phyloP scores from a whole-genome alignment of 176 grass and related monocot species.

The Musa itinerans region DNA sequence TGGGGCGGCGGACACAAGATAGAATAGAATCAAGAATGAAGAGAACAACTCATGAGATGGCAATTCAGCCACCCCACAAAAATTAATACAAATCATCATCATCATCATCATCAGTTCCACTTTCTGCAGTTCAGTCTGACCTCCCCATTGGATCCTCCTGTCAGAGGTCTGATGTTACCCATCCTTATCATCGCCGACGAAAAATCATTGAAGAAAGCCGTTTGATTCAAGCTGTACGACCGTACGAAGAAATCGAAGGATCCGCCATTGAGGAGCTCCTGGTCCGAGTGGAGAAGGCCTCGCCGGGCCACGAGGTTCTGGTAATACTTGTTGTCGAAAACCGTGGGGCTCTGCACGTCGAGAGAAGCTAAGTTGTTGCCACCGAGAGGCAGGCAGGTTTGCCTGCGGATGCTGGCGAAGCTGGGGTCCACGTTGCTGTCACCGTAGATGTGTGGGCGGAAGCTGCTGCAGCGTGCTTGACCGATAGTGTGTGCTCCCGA shows the following conservation, averaged over 20 bases:
- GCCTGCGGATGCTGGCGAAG: not conserved
- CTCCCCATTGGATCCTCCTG: not conserved
- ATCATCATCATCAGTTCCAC: not conserved
- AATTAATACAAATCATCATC: too few relatives aligned
- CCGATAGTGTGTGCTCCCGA: conserved; percentile 64
- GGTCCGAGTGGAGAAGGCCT: not conserved
- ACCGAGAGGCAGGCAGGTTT: not conserved
- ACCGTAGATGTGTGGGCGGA: conserved; percentile 42
- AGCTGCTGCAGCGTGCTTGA: conserved; percentile 31
- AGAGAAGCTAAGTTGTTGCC: not conserved
- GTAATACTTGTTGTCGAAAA: not conserved
- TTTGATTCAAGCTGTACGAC: not conserved
- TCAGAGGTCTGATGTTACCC: not conserved
- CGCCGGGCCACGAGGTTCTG: not conserved
- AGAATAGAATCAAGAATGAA: too few relatives aligned
- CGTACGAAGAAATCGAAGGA: not conserved
- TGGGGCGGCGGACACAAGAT: too few relatives aligned
- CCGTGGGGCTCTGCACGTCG: not conserved
- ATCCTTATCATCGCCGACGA: not conserved
- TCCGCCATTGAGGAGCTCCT: not conserved
- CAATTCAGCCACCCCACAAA: too few relatives aligned
- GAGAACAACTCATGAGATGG: too few relatives aligned
- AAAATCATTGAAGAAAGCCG: not conserved
- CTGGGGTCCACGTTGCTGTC: conserved; percentile 43
- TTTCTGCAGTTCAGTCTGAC: not conserved